Conservation (phyloP, 2,329 filamentous ascomycete genomes). For the Trichoderma sp. region DNA sequence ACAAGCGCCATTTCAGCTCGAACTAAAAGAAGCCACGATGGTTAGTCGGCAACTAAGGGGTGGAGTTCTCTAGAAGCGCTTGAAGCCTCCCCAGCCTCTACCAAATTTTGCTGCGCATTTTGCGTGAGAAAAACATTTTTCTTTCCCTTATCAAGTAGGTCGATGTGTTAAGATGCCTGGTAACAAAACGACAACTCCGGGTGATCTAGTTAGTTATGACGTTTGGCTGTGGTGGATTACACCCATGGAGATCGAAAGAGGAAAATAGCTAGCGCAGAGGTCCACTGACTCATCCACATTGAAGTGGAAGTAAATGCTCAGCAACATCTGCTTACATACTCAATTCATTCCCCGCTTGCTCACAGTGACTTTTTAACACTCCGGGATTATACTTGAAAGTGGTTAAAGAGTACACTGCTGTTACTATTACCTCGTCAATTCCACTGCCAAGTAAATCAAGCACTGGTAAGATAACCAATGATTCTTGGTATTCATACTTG, state of each 20-base stretch:
- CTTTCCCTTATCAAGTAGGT: neutral
- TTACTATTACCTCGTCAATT: neutral
- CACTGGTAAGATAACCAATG: neutral
- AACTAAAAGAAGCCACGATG: neutral
- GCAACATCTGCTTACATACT: neutral
- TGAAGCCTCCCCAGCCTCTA: neutral
- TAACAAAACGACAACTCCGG: neutral
- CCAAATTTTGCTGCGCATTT: neutral
- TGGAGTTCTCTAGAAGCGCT: neutral
- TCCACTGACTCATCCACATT: neutral
- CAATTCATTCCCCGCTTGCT: neutral
- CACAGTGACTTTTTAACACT: neutral
- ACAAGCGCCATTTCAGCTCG: neutral
- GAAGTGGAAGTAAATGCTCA: neutral
- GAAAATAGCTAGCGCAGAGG: neutral
- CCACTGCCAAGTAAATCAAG: neutral
- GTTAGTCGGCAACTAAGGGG: neutral
- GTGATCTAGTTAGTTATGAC: neutral
- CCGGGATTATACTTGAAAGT: too few species aligned
- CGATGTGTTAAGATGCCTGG: neutral
- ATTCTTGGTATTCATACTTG: too few species aligned
- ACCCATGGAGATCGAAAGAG: too few species aligned
- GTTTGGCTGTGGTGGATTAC: neutral
- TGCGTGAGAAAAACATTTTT: neutral
- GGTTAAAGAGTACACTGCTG: too few species aligned